Percentiles rank a stretch among this genome's conserved stretches.
phyloP scores from a whole-genome alignment of 495 filamentous ascomycete genomes.

The Tuber brumale region DNA sequence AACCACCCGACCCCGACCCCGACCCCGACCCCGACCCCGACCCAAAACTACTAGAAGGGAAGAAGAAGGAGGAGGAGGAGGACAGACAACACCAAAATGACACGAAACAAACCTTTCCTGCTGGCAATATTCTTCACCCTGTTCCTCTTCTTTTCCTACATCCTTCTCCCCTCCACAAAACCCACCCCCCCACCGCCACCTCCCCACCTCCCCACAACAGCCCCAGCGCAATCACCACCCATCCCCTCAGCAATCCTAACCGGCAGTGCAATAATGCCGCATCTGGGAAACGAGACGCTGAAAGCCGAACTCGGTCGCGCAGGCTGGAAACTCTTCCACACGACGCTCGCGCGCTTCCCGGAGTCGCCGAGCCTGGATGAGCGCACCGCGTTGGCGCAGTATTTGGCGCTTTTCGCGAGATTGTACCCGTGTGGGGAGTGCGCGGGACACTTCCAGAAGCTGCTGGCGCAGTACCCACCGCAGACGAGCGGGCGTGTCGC shows the following conservation, averaged over 20 bases:
- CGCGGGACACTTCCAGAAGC: conserved; percentile 77
- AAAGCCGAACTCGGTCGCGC: conserved; percentile 47
- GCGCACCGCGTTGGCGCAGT: conserved; percentile 72
- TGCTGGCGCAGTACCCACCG: conserved; percentile 78
- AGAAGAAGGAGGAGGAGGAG: neutral
- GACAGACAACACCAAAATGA: conserved; percentile 6
- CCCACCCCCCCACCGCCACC: conserved; percentile 5
- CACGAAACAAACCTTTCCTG: conserved; percentile 19
- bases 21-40: neutral
- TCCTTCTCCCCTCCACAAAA: conserved; percentile 18
- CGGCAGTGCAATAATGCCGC: conserved; percentile 78
- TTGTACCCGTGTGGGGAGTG: conserved; percentile 96
- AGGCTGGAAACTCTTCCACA: conserved; percentile 65
- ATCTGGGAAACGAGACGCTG: conserved; percentile 82
- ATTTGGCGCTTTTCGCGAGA: conserved; percentile 81
- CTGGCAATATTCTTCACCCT: conserved; percentile 21
- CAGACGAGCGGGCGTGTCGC: conserved; percentile 77
- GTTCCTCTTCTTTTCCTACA: conserved; percentile 29
- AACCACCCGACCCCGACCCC: neutral
- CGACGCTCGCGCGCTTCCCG: conserved; percentile 89
- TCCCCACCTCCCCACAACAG: conserved; percentile 2
- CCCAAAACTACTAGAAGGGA: neutral
- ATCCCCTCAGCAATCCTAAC: conserved; percentile 50
- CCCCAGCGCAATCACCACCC: neutral
- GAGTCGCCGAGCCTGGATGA: conserved; percentile 77